Base-by-base conservation (phyloP, 148 eudicot genomes). In the Vaccinium macrocarpon region DNA sequence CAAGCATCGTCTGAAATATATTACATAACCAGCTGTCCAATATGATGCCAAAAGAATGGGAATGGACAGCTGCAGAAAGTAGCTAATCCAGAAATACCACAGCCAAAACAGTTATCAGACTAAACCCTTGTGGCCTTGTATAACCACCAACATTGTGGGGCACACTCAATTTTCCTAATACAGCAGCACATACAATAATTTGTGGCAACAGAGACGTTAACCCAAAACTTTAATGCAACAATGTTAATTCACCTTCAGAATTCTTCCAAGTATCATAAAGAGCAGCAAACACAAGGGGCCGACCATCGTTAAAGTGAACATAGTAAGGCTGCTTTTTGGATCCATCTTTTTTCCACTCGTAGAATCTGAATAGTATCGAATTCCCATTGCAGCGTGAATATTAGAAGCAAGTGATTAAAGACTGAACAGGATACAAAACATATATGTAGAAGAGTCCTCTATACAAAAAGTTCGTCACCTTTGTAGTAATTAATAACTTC, bases 281-380 rank as follows among this genome's bases (percentile, higher is more conserved):
- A 85, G 94, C 99, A 90, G 98, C 99, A 88, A 97, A 92, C 48
- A 97, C 93, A 85, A 97, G 89, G 50, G 98, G 97, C 13, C 91
- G 95, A 3, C 87, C 95, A 90, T 97, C 96, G 91, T 90, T 91
- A 23, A 93, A 90, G 91, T 93, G 94, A 53, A 96, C 89, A 84
- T 96, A 94, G 87, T 93, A 96, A 38, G 99, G 99, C 88, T 96
- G 99, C 92, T 92, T 94, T 81, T 85, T 91, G 35, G 94, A 90
- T 42, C 97, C 92, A 84, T 95, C 97, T 86, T 93, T 96, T 85
- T 96, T 95, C 99, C 99, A 97, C 85, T 97, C 99, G 82, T 97
- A 97, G 86, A 97, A 97, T 86, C 99, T 97, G 86, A 50, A 76
- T 11, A 81, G 42, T 23, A 75, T 49, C 32, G 4, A 13, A 84